Evolutionary conservation across 1,139 yeast species (phyloP).

Genomic region (Hansenula lynferdii): DNA sequence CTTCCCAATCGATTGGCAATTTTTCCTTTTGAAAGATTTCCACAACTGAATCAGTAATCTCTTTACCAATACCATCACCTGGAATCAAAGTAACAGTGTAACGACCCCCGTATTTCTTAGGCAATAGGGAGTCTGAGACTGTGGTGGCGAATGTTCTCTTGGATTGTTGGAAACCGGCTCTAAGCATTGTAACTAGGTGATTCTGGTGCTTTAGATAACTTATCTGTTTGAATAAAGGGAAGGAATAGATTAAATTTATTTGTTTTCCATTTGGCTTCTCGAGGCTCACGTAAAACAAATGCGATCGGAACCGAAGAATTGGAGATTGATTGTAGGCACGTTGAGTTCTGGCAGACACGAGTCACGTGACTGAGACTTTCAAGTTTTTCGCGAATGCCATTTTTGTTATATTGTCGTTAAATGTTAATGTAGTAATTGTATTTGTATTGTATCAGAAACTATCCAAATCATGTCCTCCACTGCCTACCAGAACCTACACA

Average conservation of each 20-base stretch:
- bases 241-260: too few relatives aligned
- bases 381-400: too few relatives aligned
- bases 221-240: background rate
- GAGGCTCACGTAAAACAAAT: too few relatives aligned
- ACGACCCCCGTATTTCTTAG: slow-evolving; percentile 93
- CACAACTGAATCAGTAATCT: slow-evolving; percentile 91
- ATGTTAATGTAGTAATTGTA: too few relatives aligned
- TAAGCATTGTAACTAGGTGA: slow-evolving; percentile 12
- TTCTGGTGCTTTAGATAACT: background rate
- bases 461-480: too few relatives aligned
- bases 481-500: slow-evolving; percentile 28
- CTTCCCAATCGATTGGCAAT: slow-evolving; percentile 94
- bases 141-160: slow-evolving; percentile 34
- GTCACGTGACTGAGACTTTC: too few relatives aligned
- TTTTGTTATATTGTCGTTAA: too few relatives aligned
- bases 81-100: slow-evolving; percentile 92
- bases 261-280: too few relatives aligned
- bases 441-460: too few relatives aligned
- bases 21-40: slow-evolving; percentile 76
- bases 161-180: slow-evolving; percentile 16
- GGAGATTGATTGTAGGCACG: too few relatives aligned
- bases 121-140: slow-evolving; percentile 56
- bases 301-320: too few relatives aligned
- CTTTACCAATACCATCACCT: slow-evolving; percentile 95
- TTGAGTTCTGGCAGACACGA: too few relatives aligned